These are phyloP conservation scores for Sugiyamaella novakii DNA, from an alignment of 1,139 yeast species.

Conservation along the genomic window DNA sequence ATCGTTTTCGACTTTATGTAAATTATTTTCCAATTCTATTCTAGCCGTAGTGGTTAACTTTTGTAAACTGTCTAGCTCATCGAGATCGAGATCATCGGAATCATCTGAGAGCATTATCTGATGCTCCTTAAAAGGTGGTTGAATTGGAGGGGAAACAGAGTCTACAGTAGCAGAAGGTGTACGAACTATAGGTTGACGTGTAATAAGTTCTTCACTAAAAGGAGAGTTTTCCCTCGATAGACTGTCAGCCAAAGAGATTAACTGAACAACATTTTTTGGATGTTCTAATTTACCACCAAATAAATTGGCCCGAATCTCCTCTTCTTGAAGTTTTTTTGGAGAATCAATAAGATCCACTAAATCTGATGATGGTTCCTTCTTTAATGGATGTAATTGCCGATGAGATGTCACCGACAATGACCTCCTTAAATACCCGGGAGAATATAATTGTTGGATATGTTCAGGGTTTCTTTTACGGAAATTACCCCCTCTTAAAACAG, in stretches of 20 bases:
- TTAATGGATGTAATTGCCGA: neutral
- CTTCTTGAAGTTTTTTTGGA: too few species aligned
- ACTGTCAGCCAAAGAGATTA: constrained; percentile 12
- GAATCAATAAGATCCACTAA: neutral
- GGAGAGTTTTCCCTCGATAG: constrained; percentile 1
- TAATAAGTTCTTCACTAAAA: neutral
- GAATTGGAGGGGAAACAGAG: too few species aligned
- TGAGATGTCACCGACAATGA: constrained; percentile 19
- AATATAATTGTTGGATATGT: constrained; percentile 25
- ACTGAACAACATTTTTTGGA: constrained; percentile 7
- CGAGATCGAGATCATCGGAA: constrained; percentile 10
- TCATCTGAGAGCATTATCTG: constrained; percentile 20
- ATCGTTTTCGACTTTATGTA: too few species aligned
- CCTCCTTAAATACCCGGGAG: constrained; percentile 29
- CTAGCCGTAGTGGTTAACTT: neutral
- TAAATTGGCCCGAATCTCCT: neutral
- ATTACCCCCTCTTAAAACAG: neutral
- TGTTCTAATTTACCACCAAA: neutral
- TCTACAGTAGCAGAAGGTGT: too few species aligned
- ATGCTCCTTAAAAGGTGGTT: too few species aligned
- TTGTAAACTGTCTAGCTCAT: constrained; percentile 7
- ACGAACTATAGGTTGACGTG: too few species aligned
- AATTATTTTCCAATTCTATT: too few species aligned
- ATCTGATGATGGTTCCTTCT: constrained; percentile 4
- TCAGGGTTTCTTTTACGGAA: constrained; percentile 13